phyloP scores from a whole-genome alignment of 2,329 filamentous ascomycete genomes.

The Huntiella decipiens region DNA sequence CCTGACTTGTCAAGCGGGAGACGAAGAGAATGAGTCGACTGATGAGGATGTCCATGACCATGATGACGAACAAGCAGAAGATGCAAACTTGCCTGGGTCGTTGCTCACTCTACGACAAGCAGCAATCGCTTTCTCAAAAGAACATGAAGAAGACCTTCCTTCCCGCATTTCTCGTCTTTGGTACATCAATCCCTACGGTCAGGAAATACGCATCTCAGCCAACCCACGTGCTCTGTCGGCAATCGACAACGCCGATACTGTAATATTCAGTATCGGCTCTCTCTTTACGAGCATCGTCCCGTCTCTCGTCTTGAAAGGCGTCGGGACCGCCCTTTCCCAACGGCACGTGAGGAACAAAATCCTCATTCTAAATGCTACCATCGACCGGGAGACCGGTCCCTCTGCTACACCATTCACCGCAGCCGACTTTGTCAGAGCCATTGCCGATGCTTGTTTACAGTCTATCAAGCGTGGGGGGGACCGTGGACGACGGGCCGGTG shows the following conservation, averaged over 20 bases:
- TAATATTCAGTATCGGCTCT: slow-evolving; percentile 88
- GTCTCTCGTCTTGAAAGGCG: slow-evolving; percentile 54
- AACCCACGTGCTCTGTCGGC: slow-evolving; percentile 64
- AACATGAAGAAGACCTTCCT: slow-evolving; percentile 53
- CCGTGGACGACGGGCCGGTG: slow-evolving; percentile 17
- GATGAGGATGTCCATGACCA: slow-evolving; percentile 37
- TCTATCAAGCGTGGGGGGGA: slow-evolving; percentile 34
- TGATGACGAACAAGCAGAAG: slow-evolving; percentile 50
- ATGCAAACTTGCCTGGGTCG: slow-evolving; percentile 65
- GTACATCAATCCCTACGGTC: slow-evolving; percentile 98
- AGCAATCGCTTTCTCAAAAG: slow-evolving; percentile 68
- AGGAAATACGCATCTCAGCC: slow-evolving; percentile 71
- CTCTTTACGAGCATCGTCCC: slow-evolving; percentile 82
- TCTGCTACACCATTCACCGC: slow-evolving; percentile 45
- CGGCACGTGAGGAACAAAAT: slow-evolving; percentile 46
- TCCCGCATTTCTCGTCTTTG: slow-evolving; percentile 65
- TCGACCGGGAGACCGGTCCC: slow-evolving; percentile 76
- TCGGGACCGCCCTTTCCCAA: slow-evolving; percentile 39
- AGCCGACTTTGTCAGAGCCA: slow-evolving; percentile 62
- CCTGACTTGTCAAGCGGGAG: slow-evolving; percentile 14
- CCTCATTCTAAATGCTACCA: slow-evolving; percentile 63
- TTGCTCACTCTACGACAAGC: slow-evolving; percentile 61
- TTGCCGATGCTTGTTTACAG: slow-evolving; percentile 54
- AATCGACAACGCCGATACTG: slow-evolving; percentile 40
- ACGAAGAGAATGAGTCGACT: slow-evolving; percentile 10